A percentile compares a stretch with the other conserved stretches of the same genome.
These are phyloP conservation scores for Monascus ruber DNA, from an alignment of 2,329 filamentous ascomycete species.

Conservation along the genomic window DNA sequence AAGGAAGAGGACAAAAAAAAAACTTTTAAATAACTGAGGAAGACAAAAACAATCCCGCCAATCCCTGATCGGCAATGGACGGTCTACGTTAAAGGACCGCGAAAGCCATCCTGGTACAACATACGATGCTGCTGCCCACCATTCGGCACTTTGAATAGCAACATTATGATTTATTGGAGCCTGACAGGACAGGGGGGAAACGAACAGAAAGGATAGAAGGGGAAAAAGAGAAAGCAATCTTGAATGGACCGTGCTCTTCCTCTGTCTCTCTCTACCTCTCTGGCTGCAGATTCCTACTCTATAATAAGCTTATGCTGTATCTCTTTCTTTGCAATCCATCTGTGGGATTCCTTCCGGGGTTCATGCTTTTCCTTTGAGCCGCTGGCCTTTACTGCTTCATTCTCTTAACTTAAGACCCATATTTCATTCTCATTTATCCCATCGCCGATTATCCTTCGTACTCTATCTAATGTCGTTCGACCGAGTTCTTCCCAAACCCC, in stretches of 20 bases:
- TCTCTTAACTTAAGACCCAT: background rate
- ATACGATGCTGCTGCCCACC: background rate
- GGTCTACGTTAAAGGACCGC: background rate
- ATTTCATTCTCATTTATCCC: background rate
- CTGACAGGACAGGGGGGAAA: background rate
- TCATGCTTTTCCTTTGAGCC: constrained; percentile 3
- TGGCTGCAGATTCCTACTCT: constrained; percentile 6
- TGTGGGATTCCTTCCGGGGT: constrained; percentile 1
- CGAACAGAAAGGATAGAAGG: background rate
- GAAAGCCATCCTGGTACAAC: background rate
- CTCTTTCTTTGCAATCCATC: constrained; percentile 1
- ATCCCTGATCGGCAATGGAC: background rate
- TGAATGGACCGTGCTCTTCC: background rate
- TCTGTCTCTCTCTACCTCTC: constrained; percentile 2
- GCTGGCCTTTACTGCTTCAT: background rate
- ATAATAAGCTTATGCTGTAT: constrained; percentile 6
- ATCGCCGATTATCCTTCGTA: background rate
- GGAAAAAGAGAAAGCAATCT: background rate
- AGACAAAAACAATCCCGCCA: constrained; percentile 1
- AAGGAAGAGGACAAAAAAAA: background rate
- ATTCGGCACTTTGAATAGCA: background rate
- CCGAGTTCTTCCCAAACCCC: constrained; percentile 35
- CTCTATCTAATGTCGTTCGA: constrained; percentile 34
- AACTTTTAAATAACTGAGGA: background rate
- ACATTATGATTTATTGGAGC: background rate